Conservation (phyloP, 148 eudicot genomes). For the Linanthus parryae region DNA sequence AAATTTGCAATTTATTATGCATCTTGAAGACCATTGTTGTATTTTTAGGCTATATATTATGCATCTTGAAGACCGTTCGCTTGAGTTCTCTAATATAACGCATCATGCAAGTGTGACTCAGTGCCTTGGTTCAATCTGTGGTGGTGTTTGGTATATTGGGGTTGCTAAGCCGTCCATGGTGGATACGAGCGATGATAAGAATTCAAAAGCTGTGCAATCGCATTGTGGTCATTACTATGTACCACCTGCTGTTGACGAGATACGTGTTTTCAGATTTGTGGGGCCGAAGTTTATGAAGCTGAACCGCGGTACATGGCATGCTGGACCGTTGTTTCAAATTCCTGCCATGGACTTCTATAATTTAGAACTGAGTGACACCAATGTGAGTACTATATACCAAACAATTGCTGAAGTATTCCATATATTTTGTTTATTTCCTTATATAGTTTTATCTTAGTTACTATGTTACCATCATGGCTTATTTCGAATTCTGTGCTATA, state of each 20-base stretch:
- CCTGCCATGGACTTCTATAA: slow-evolving; percentile 82
- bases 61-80: slow-evolving; percentile 55
- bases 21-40: no score
- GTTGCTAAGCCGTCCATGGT: slow-evolving; percentile 76
- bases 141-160: slow-evolving; percentile 82
- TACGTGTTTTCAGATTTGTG: slow-evolving; percentile 53
- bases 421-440: no score
- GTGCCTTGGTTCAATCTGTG: slow-evolving; percentile 83
- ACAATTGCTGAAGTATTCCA: no score
- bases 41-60: slow-evolving; percentile 73
- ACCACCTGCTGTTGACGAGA: slow-evolving; percentile 70
- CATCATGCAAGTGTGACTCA: slow-evolving; percentile 94
- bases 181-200: slow-evolving; percentile 26
- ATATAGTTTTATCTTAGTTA: no score
- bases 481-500: no score
- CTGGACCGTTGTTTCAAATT: slow-evolving; percentile 65
- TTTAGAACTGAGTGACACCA: slow-evolving; percentile 77
- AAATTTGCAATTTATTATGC: slow-evolving; percentile 20
- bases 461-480: no score
- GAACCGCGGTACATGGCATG: slow-evolving; percentile 91
- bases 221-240: slow-evolving; percentile 64
- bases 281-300: slow-evolving; percentile 82
- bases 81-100: slow-evolving; percentile 62
- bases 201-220: slow-evolving; percentile 34
- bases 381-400: slow-evolving; percentile 74